These are phyloP conservation scores for Rhizoctonia solani DNA, from an alignment of 1,284 basidiomycete species.

Conservation along the genomic window DNA sequence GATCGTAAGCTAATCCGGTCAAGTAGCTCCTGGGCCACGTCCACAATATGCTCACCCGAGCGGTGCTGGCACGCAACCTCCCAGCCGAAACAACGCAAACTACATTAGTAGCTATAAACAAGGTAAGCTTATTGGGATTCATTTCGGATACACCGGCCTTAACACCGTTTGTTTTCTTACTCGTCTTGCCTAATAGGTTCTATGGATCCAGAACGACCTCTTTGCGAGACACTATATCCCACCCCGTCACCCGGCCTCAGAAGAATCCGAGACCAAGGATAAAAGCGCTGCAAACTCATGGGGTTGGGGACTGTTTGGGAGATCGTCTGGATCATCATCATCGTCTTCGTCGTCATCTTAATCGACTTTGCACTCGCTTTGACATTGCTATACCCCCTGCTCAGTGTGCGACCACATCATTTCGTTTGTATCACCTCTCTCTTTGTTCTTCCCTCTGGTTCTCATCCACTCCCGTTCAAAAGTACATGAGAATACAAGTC, in stretches of 20 bases:
- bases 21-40: conserved; percentile 31
- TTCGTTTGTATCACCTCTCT: neutral
- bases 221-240: conserved; percentile 37
- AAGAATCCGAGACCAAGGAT: neutral
- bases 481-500: too few species aligned
- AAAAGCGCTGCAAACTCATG: neutral
- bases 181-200: conserved; percentile 20
- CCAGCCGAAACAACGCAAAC: conserved; percentile 31
- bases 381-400: neutral
- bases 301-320: conserved; percentile 27
- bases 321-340: neutral
- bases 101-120: conserved; percentile 26
- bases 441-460: neutral
- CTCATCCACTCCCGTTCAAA: neutral
- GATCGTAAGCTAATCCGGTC: neutral
- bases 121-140: neutral
- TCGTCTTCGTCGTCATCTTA: neutral
- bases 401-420: neutral
- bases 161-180: neutral
- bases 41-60: conserved; percentile 17
- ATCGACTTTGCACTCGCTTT: neutral
- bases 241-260: neutral
- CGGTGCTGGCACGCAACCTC: conserved; percentile 31
- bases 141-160: neutral
- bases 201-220: conserved; percentile 40